Evolutionary conservation across 1,284 basidiomycete species (phyloP).

Genomic region (Ustilago xerochloae): DNA sequence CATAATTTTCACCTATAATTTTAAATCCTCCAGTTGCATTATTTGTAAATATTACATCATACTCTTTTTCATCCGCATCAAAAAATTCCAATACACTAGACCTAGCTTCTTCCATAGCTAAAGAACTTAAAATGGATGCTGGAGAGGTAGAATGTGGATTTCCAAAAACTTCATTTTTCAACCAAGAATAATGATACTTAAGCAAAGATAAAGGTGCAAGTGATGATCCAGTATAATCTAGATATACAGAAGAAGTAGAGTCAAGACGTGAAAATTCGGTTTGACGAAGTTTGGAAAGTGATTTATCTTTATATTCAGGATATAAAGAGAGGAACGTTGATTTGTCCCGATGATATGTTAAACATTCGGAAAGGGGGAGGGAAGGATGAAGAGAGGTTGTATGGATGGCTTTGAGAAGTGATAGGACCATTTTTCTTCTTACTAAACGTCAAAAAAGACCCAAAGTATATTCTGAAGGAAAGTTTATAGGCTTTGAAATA

Average conservation of each 20-base stretch:
- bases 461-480: no score
- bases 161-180: constrained; percentile 3
- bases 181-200: not conserved
- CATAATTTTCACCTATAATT: constrained; percentile 28
- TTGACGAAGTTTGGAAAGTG: constrained; percentile 7
- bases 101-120: constrained; percentile 9
- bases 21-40: constrained; percentile 26
- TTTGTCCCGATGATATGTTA: constrained; percentile 14
- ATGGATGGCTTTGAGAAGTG: constrained; percentile 13
- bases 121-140: not conserved
- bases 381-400: not conserved
- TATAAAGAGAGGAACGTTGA: not conserved
- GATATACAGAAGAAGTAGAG: constrained; percentile 5
- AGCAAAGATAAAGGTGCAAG: constrained; percentile 13
- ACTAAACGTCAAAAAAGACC: no score
- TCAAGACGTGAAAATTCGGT: constrained; percentile 22
- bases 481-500: no score
- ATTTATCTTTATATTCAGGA: constrained; percentile 1
- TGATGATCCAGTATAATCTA: constrained; percentile 31
- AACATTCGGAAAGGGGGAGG: constrained; percentile 2
- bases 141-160: constrained; percentile 38
- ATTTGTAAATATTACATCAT: constrained; percentile 35
- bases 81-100: constrained; percentile 19
- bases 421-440: constrained; percentile 9
- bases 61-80: constrained; percentile 16